Percentiles rank a stretch among this genome's conserved stretches.
Conservation (phyloP, 306 rosid genomes). For the Nissolia schottii region DNA sequence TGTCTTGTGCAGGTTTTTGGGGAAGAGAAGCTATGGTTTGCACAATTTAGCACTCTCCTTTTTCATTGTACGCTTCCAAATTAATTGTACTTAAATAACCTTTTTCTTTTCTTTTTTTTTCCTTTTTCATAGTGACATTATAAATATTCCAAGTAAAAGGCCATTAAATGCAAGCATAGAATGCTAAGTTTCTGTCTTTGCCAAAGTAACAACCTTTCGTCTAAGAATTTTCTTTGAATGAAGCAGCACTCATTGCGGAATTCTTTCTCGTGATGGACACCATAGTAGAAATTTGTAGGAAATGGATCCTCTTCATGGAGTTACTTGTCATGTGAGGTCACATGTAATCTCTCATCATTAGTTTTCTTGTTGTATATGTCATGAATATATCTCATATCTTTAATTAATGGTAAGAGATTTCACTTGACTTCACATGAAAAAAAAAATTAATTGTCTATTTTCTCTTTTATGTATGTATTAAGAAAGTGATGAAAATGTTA, state of each 20-base stretch:
- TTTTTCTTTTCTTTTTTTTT: no score
- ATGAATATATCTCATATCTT: no score
- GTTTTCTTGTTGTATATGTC: no score
- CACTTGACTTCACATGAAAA: no score
- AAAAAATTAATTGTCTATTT: no score
- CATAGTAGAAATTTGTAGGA: background rate
- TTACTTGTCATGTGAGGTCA: no score
- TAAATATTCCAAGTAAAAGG: background rate
- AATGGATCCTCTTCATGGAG: no score
- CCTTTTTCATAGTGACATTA: background rate
- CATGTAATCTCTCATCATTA: no score
- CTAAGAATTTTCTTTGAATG: background rate
- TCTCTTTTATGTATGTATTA: no score
- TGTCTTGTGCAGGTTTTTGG: conserved; percentile 10
- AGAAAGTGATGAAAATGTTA: no score
- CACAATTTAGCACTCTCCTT: conserved; percentile 2
- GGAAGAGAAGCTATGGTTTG: background rate
- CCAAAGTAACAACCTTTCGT: background rate
- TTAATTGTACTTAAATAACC: conserved; percentile 1
- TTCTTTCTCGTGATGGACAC: background rate
- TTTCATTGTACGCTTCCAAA: background rate
- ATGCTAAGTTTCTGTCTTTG: background rate
- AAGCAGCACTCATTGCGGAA: background rate
- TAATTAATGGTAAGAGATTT: no score
- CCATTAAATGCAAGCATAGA: background rate